Evolutionary conservation across 2,329 filamentous ascomycete species (phyloP).

Genomic region (Boeremia lycopersici): DNA sequence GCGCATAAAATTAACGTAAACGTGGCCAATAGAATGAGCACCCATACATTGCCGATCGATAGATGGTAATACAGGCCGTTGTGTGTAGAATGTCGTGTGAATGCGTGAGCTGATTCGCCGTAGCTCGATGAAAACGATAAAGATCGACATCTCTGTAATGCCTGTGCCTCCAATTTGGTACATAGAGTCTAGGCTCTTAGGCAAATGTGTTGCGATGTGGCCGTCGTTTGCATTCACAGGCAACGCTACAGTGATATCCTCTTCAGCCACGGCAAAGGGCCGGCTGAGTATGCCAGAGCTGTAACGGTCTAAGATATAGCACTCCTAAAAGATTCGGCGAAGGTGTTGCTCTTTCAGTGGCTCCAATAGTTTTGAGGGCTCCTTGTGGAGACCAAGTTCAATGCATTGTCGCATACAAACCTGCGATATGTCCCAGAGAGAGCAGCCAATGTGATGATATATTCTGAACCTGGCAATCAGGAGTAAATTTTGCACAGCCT

Average conservation of each 20-base stretch:
- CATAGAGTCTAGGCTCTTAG: not conserved
- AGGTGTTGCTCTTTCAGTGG: constrained; percentile 46
- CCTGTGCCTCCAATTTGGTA: not conserved
- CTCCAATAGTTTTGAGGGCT: constrained; percentile 3
- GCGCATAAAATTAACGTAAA: constrained; percentile 14
- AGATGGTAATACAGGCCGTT: not conserved
- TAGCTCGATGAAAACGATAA: constrained; percentile 48
- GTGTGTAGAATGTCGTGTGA: constrained; percentile 37
- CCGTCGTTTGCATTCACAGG: constrained; percentile 45
- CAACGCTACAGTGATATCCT: constrained; percentile 47
- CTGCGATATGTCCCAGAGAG: constrained; percentile 51
- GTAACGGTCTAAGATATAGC: constrained; percentile 54
- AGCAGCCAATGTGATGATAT: constrained; percentile 51
- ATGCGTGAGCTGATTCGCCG: constrained; percentile 52
- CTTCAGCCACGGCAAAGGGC: constrained; percentile 51
- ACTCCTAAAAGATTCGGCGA: constrained; percentile 54
- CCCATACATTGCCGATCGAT: not conserved
- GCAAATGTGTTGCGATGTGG: not conserved
- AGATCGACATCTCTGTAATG: constrained; percentile 45
- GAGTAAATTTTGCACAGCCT: constrained; percentile 50
- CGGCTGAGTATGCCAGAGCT: constrained; percentile 52
- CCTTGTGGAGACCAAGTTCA: constrained; percentile 46
- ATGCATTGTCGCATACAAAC: constrained; percentile 51
- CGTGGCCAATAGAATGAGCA: constrained; percentile 15
- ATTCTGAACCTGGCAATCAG: constrained; percentile 52